phyloP scores from a whole-genome alignment of 495 filamentous ascomycete genomes.

The Rusavskia elegans region DNA sequence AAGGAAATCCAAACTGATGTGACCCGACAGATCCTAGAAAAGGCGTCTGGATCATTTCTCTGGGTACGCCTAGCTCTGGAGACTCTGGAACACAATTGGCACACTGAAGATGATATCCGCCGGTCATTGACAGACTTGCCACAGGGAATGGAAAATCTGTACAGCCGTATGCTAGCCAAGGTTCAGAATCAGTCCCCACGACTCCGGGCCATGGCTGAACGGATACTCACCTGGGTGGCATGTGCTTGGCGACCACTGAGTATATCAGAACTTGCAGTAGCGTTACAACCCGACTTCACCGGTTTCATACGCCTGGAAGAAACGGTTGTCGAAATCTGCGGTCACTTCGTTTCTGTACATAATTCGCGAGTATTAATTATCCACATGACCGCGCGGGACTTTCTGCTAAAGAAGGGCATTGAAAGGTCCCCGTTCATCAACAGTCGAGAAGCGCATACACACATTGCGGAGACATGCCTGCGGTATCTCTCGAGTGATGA shows the following conservation, averaged over 20 bases:
- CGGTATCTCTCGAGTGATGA: too few relatives aligned
- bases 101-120: constrained; percentile 15
- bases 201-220: constrained; percentile 13
- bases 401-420: constrained; percentile 3
- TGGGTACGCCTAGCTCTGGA: constrained; percentile 21
- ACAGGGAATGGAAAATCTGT: constrained; percentile 23
- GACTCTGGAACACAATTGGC: constrained; percentile 14
- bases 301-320: constrained; percentile 17
- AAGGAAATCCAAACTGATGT: too few relatives aligned
- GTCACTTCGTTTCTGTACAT: constrained; percentile 23
- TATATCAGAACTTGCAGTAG: constrained; percentile 14
- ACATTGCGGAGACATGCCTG: too few relatives aligned
- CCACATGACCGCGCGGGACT: constrained; percentile 26
- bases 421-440: too few relatives aligned
- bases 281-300: constrained; percentile 9
- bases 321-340: constrained; percentile 20
- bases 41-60: constrained; percentile 11
- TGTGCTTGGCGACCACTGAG: constrained; percentile 19
- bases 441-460: too few relatives aligned
- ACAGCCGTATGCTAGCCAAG: constrained; percentile 19
- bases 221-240: constrained; percentile 19
- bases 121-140: constrained; percentile 21
- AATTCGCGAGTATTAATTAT: constrained; percentile 17
- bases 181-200: constrained; percentile 8
- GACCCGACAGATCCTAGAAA: constrained; percentile 7